Evolutionary conservation across 176 grass and related monocot species (phyloP).

Genomic region (Rhynchospora breviuscula): DNA sequence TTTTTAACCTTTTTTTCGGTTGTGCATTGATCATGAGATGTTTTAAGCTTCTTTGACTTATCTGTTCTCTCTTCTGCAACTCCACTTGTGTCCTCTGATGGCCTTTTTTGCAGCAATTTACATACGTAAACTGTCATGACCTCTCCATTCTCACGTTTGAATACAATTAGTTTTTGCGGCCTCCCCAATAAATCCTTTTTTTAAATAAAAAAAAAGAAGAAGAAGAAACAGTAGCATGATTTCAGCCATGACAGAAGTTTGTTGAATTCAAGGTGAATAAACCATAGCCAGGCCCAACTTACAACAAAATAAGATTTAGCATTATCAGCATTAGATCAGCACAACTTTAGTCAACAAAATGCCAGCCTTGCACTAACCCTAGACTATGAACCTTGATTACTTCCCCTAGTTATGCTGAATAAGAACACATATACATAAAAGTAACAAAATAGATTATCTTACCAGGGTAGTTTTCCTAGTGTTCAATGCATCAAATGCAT

Average conservation of each 20-base stretch:
- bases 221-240: neutral
- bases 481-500: conserved; percentile 58
- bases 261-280: neutral
- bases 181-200: conserved; percentile 44
- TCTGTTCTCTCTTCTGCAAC: neutral
- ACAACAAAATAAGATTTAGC: neutral
- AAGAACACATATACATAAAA: neutral
- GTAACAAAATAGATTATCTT: neutral
- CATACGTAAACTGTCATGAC: conserved; percentile 23
- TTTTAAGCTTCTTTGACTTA: conserved; percentile 15
- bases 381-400: neutral
- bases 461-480: conserved; percentile 44
- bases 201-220: neutral
- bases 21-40: neutral
- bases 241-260: neutral
- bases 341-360: neutral
- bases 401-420: neutral
- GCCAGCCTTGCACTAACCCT: neutral
- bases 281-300: neutral
- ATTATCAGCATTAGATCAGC: neutral
- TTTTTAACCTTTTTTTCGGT: neutral
- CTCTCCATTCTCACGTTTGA: conserved; percentile 48
- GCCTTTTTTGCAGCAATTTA: neutral
- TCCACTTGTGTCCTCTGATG: neutral
- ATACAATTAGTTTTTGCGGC: conserved; percentile 38